A percentile compares a stretch with the other conserved stretches of the same genome.
phyloP scores from a whole-genome alignment of 164 flowering plant species.

The Protea cynaroides region DNA sequence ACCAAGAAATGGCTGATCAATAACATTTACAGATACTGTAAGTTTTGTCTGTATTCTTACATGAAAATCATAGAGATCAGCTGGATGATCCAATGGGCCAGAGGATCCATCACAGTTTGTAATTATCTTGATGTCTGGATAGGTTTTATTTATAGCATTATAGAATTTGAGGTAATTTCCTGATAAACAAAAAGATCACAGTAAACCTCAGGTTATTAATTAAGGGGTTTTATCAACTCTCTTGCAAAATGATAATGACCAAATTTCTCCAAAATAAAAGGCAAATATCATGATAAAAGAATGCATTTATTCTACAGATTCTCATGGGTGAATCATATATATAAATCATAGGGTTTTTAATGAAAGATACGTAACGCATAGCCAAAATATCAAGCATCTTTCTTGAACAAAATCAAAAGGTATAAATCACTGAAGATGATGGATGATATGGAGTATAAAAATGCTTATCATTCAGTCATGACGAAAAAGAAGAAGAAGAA shows the following conservation, averaged over 20 bases:
- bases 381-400: too few species aligned
- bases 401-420: too few species aligned
- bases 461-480: too few species aligned
- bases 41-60: constrained; percentile 30
- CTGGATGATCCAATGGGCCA: constrained; percentile 70
- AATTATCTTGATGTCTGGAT: constrained; percentile 79
- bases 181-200: constrained; percentile 23
- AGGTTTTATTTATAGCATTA: constrained; percentile 50
- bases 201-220: constrained; percentile 5
- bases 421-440: too few species aligned
- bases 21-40: background rate
- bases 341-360: too few species aligned
- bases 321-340: background rate
- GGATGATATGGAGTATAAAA: too few species aligned
- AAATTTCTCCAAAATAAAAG: too few species aligned
- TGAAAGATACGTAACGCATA: too few species aligned
- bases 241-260: too few species aligned
- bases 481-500: too few species aligned
- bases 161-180: constrained; percentile 88
- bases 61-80: constrained; percentile 89
- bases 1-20: background rate
- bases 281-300: background rate
- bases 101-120: constrained; percentile 90
- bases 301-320: background rate
- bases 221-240: background rate